Conservation (phyloP, 345 rosid genomes). For the Sisymbrium irio region DNA sequence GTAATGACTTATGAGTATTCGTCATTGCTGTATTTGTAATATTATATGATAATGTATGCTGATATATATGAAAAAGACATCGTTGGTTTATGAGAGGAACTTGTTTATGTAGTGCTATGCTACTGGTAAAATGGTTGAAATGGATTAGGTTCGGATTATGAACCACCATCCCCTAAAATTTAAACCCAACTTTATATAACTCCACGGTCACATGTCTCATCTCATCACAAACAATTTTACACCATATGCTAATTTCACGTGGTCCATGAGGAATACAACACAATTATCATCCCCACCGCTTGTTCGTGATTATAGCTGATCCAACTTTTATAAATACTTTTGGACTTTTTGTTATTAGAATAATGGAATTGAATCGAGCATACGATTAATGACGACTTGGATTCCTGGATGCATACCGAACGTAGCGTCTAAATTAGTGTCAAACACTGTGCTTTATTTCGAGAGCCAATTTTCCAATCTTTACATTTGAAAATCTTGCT, state of each 20-base stretch:
- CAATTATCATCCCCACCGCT: slow-evolving; percentile 5
- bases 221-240: not conserved
- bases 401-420: not conserved
- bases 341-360: not conserved
- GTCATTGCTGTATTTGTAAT: slow-evolving; percentile 15
- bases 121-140: not conserved
- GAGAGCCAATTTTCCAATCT: no score
- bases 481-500: no score
- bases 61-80: slow-evolving; percentile 15
- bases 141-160: not conserved
- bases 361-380: not conserved
- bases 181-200: not conserved
- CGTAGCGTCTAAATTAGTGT: not conserved
- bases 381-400: not conserved
- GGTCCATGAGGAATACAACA: slow-evolving; percentile 13
- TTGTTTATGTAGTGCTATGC: not conserved
- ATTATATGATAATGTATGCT: not conserved
- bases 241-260: not conserved
- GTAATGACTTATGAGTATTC: slow-evolving; percentile 10
- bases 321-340: not conserved
- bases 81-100: slow-evolving; percentile 18
- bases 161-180: not conserved
- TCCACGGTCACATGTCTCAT: not conserved
- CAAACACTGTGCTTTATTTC: no score
- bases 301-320: not conserved